phyloP scores from a whole-genome alignment of 108 stramenopile genomes.

The Cyclostephanos invisitatus region DNA sequence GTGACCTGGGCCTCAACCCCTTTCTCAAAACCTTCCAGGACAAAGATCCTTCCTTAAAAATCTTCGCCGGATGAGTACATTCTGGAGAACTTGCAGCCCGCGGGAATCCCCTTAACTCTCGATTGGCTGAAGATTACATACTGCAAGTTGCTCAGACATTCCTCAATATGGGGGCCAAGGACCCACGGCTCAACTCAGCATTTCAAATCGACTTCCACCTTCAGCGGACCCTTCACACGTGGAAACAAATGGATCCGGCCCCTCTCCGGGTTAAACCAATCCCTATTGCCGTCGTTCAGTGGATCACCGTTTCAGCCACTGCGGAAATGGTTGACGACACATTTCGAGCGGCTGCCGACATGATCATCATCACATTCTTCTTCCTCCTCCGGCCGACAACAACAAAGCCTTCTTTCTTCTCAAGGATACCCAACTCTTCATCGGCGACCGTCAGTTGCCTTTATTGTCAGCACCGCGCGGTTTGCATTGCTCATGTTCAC shows the following conservation, averaged over 20 bases:
- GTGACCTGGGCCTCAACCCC: neutral
- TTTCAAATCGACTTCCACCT: slow-evolving; percentile 24
- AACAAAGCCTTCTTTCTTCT: slow-evolving; percentile 26
- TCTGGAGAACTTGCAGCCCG: neutral
- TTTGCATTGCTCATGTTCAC: too few species aligned
- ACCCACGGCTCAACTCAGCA: slow-evolving; percentile 27
- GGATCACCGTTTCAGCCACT: slow-evolving; percentile 11
- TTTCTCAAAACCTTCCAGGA: slow-evolving; percentile 33
- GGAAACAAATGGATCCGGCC: slow-evolving; percentile 38
- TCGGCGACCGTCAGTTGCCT: too few species aligned
- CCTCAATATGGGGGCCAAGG: slow-evolving; percentile 28
- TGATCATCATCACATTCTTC: slow-evolving; percentile 50
- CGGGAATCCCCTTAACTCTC: slow-evolving; percentile 13
- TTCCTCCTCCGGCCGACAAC: slow-evolving; percentile 38
- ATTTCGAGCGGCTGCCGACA: neutral
- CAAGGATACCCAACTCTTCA: slow-evolving; percentile 36
- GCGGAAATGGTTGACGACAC: slow-evolving; percentile 38
- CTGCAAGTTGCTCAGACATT: slow-evolving; percentile 41
- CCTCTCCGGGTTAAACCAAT: slow-evolving; percentile 52
- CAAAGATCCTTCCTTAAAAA: slow-evolving; percentile 34
- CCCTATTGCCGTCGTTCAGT: slow-evolving; percentile 29
- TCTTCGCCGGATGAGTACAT: slow-evolving; percentile 24
- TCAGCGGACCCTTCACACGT: slow-evolving; percentile 10
- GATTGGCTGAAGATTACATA: slow-evolving; percentile 49
- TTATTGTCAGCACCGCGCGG: too few species aligned